These are phyloP conservation scores for Dispira simplex DNA, from an alignment of 192 early-diverging fungal genomes.

Conservation along the genomic window DNA sequence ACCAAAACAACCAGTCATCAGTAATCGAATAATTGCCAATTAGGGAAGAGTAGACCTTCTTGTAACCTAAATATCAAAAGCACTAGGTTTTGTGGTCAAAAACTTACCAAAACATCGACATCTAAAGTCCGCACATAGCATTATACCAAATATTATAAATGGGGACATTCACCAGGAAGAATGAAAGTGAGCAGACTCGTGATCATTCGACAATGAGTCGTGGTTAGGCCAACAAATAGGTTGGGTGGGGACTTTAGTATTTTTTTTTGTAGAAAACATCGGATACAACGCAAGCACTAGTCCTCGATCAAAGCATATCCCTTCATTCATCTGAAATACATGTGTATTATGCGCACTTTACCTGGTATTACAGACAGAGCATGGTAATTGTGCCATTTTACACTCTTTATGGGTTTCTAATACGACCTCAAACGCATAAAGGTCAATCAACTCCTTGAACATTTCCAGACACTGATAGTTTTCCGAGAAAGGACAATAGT, in stretches of 20 bases:
- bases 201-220: not conserved
- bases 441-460: not conserved
- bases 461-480: not conserved
- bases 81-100: not conserved
- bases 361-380: conserved; percentile 2
- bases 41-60: not conserved
- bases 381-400: not conserved
- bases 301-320: not conserved
- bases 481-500: not conserved
- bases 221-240: not conserved
- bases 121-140: not conserved
- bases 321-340: not conserved
- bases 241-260: not conserved
- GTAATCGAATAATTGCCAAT: not conserved
- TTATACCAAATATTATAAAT: too few relatives aligned
- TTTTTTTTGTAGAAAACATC: not conserved
- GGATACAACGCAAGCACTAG: not conserved
- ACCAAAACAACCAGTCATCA: not conserved
- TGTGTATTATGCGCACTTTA: not conserved
- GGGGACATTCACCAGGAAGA: not conserved
- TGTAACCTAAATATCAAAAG: not conserved
- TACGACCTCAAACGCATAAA: not conserved
- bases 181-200: not conserved
- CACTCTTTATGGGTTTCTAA: not conserved
- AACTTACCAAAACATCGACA: conserved; percentile 7